Evolutionary conservation across 148 eudicot genomes (phyloP), one percentile per base, ranked within the genome.

Genomic region (Spergularia marina): DNA sequence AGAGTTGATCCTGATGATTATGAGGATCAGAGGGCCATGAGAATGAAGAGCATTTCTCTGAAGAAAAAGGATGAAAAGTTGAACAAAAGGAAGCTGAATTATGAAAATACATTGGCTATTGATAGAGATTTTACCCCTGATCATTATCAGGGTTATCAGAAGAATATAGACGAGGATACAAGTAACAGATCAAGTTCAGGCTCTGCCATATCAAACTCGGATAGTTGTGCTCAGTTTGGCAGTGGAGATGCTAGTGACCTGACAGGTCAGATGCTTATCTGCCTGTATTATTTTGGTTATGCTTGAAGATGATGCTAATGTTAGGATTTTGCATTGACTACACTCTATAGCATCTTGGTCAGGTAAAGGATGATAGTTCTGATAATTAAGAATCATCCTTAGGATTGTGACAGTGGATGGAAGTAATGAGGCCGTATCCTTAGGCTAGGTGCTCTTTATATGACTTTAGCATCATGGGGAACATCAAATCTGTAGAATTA

Each of bases 101-200:
- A 83, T 83, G 89, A 89, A 51, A 78, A 60, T 58, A 36, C 72
- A 72, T 78, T 77, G 53, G 72, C 72, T 66, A 80, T 79, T 47
- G 74, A 80, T 65, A 83, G 78, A 69, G 79, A 63, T 13, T 67
- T 78, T 65, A 72, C 72, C 64, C 78, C 86, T 9, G 86, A 87
- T 34, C 79, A 84, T 74, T 75, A 73, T 80, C 87, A 77, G 44
- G 80, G 87, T 58, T 82, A 72, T 40, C 85, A 72, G 53, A 95
- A 88, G 79, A 82, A 55, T 30, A 67, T 86, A 13, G 97, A 95
- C 55, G 97, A 95, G 76, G 99, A 92, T 79, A 91, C 84, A 53
- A 95, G 99, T 81, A 92, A 92, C 76, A 84, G 97, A 78, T 95
- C 99, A 78, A 95, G 99, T 82, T 95, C 97, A 71, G 99, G 97